Base-by-base conservation (phyloP, 345 rosid species). In the Gossypium bickii region DNA sequence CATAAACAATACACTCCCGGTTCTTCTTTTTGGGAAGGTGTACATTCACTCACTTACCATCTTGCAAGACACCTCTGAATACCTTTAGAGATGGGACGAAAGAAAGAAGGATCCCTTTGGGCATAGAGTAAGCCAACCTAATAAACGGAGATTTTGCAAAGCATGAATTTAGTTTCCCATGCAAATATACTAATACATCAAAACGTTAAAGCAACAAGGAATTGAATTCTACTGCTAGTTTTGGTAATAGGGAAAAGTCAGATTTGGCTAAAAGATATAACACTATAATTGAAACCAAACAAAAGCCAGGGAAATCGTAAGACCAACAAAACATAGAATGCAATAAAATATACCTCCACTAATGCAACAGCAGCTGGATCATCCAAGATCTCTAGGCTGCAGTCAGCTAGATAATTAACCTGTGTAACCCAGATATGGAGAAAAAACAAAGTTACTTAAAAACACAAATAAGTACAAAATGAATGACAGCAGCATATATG, bases 121-220 rank as follows among this genome's bases (percentile, higher is more conserved):
- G 89, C 80, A 80, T 91, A 90, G 43, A 95, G 93, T 83, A 95
- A 85, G 51, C 99, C 97, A 80, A 90, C 94, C 99, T 90, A 80
- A 17, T 57, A 74, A 78, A 43, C 24, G 15, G 71, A 17, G 56
- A 57, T 56, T 68, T 8, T 51, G 45, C 52, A 34, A 58, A 12
- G 16, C 27, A 64, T 66, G 25, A 15, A 59, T 24, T 24, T 43
- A 41, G 17, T 69, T 70, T 53, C 43, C 15, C 60, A 27, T 69
- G 20, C 25, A 51, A 17, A 12, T 59, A 59, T 22, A 51, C 61
- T 0, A 49, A 15, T 15, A 68, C 58, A 68, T 38, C 58, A 49
- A 48, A 48, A 34, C n/a, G 18, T 67, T 67, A 20, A 2, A 67
- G 38, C 70, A 67, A 45, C 9, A 47, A 53, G 12, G 29, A 55